phyloP scores from a whole-genome alignment of 805 yeast genomes.

The Lipomyces chichibuensis region DNA sequence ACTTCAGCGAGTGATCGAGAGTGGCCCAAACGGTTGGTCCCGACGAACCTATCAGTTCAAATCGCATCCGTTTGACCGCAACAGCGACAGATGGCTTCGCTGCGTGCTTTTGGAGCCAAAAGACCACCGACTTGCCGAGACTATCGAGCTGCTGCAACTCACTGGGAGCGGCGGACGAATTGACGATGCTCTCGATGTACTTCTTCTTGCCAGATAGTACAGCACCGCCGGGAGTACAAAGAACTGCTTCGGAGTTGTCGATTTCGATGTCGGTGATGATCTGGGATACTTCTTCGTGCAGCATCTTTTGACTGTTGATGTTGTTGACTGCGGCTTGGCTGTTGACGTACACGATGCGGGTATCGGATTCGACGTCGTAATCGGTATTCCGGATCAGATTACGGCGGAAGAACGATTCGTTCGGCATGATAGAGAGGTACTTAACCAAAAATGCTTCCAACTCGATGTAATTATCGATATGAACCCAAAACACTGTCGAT shows the following conservation, averaged over 20 bases:
- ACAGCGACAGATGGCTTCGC: slow-evolving; percentile 27
- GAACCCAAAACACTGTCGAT: slow-evolving; percentile 57
- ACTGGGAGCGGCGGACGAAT: slow-evolving; percentile 20
- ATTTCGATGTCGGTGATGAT: slow-evolving; percentile 25
- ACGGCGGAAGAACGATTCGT: slow-evolving; percentile 29
- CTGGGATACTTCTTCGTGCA: slow-evolving; percentile 17
- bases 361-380: slow-evolving; percentile 23
- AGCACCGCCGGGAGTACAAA: slow-evolving; percentile 34
- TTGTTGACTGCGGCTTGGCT: slow-evolving; percentile 7
- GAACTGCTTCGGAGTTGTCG: slow-evolving; percentile 30
- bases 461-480: slow-evolving; percentile 61
- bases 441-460: slow-evolving; percentile 53
- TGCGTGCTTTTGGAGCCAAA: slow-evolving; percentile 20
- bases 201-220: slow-evolving; percentile 27
- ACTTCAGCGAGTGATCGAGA: slow-evolving; percentile 40
- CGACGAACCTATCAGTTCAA: slow-evolving; percentile 27
- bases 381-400: slow-evolving; percentile 19
- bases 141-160: slow-evolving; percentile 32
- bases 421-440: slow-evolving; percentile 43
- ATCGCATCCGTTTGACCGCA: slow-evolving; percentile 26
- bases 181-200: slow-evolving; percentile 32
- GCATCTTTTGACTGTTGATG: slow-evolving; percentile 5
- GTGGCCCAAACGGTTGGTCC: slow-evolving; percentile 45
- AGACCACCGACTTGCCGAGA: slow-evolving; percentile 29
- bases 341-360: slow-evolving; percentile 26